phyloP scores from a whole-genome alignment of 208 protist genomes.

The Trypanosoma melophagium region DNA sequence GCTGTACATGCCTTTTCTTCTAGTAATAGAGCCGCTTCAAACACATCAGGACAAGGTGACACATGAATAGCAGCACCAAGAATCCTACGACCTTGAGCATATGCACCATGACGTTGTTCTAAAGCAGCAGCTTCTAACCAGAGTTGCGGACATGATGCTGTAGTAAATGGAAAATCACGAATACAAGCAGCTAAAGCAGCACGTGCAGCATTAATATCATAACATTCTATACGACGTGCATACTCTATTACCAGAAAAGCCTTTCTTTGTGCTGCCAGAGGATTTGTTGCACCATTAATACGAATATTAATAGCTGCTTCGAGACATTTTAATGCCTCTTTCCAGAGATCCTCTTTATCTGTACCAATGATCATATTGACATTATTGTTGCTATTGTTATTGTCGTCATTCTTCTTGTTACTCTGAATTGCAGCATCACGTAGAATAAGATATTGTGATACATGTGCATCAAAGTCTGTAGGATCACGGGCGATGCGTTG shows the following conservation, averaged over 20 bases:
- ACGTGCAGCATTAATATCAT: slow-evolving; percentile 41
- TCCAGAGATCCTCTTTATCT: slow-evolving; percentile 2
- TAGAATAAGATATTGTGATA: slow-evolving; percentile 73
- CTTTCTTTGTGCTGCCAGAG: slow-evolving; percentile 56
- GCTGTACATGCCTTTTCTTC: slow-evolving; percentile 36
- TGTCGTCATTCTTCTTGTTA: not conserved
- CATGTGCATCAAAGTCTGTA: slow-evolving; percentile 61
- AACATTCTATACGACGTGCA: slow-evolving; percentile 40
- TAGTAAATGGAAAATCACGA: slow-evolving; percentile 69
- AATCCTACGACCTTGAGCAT: slow-evolving; percentile 56
- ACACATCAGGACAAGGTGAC: slow-evolving; percentile 37
- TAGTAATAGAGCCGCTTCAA: slow-evolving; percentile 47
- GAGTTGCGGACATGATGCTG: slow-evolving; percentile 58
- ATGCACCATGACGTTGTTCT: slow-evolving; percentile 61
- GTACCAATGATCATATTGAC: slow-evolving; percentile 8
- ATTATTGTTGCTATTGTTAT: not conserved
- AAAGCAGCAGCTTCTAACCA: slow-evolving; percentile 78
- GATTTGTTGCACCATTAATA: slow-evolving; percentile 30
- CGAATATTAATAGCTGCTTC: not conserved
- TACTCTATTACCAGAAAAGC: slow-evolving; percentile 77
- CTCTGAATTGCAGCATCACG: slow-evolving; percentile 30
- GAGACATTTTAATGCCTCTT: slow-evolving; percentile 21
- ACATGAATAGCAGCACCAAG: slow-evolving; percentile 58
- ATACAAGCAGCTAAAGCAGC: slow-evolving; percentile 56
- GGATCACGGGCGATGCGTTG: slow-evolving; percentile 50